phyloP scores from a whole-genome alignment of 2,329 filamentous ascomycete genomes.

The Ramularia collo-cygni region DNA sequence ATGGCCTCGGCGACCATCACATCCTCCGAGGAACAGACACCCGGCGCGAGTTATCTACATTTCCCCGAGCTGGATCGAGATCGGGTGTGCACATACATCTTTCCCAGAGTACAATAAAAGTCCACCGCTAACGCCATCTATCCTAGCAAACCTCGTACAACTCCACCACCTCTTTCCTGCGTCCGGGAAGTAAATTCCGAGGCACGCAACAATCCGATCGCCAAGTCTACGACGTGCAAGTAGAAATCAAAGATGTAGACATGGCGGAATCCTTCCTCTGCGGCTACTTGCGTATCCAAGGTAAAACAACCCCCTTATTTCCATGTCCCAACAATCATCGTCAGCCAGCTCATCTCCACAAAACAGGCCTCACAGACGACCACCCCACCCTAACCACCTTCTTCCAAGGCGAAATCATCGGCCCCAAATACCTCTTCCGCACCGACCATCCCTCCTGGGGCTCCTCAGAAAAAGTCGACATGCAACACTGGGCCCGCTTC shows the following conservation, averaged over 20 bases:
- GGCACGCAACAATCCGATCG: conserved; percentile 91
- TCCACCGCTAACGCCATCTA: too few species aligned
- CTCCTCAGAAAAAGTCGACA: conserved; percentile 81
- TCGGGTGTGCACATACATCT: conserved; percentile 18
- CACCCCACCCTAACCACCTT: conserved; percentile 97
- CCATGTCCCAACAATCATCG: background rate
- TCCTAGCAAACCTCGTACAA: conserved; percentile 60
- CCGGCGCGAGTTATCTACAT: conserved; percentile 22
- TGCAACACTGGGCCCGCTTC: conserved; percentile 91
- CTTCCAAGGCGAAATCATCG: conserved; percentile 97
- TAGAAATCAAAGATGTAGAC: conserved; percentile 94
- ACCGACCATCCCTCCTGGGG: conserved; percentile 89
- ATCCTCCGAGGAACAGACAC: conserved; percentile 7
- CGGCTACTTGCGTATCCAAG: conserved; percentile 92
- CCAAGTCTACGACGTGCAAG: conserved; percentile 91
- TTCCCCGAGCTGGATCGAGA: conserved; percentile 21
- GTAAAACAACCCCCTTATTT: conserved; percentile 48
- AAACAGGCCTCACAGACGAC: conserved; percentile 78
- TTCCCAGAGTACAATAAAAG: too few species aligned
- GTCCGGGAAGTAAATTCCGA: conserved; percentile 78
- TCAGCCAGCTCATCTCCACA: conserved; percentile 6
- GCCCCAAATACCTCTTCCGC: conserved; percentile 86
- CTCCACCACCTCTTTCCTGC: conserved; percentile 78
- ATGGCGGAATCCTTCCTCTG: conserved; percentile 91
- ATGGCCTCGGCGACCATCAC: conserved; percentile 24